A percentile compares a stretch with the other conserved stretches of the same genome.
Evolutionary conservation across 441 rosid species (phyloP).

Genomic region (Melastoma candidum): DNA sequence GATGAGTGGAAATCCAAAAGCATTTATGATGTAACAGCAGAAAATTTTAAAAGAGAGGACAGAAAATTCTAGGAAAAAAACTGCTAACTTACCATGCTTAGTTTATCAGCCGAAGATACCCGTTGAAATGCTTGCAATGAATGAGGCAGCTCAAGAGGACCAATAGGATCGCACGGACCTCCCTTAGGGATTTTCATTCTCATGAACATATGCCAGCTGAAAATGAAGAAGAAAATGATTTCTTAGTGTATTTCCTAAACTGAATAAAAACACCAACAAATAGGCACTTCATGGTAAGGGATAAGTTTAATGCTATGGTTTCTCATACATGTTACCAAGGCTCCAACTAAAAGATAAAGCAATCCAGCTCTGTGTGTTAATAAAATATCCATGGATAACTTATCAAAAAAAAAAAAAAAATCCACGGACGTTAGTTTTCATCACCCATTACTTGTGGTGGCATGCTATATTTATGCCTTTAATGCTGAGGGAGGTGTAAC

Average conservation of each 20-base stretch:
- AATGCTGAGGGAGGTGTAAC: neutral
- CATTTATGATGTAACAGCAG: too few relatives aligned
- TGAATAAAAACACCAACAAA: too few relatives aligned
- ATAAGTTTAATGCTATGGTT: neutral
- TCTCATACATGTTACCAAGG: neutral
- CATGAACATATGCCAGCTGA: slow-evolving; percentile 88
- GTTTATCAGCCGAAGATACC: slow-evolving; percentile 63
- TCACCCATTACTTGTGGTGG: neutral
- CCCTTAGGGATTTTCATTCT: slow-evolving; percentile 64
- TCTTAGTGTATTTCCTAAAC: neutral
- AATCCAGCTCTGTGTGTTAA: neutral
- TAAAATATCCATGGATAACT: neutral
- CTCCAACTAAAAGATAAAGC: neutral
- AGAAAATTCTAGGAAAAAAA: neutral
- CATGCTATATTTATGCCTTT: neutral
- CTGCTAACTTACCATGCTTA: slow-evolving; percentile 37
- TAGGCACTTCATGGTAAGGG: neutral
- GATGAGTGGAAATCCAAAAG: too few relatives aligned
- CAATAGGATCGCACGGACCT: slow-evolving; percentile 81
- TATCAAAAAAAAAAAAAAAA: neutral
- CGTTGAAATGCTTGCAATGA: slow-evolving; percentile 78
- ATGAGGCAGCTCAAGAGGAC: slow-evolving; percentile 88
- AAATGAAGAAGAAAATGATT: slow-evolving; percentile 6
- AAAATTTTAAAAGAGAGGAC: too few relatives aligned
- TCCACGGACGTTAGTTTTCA: neutral